These are phyloP conservation scores for Pachysandra terminalis DNA, from an alignment of 164 flowering plant genomes.

Conservation along the genomic window DNA sequence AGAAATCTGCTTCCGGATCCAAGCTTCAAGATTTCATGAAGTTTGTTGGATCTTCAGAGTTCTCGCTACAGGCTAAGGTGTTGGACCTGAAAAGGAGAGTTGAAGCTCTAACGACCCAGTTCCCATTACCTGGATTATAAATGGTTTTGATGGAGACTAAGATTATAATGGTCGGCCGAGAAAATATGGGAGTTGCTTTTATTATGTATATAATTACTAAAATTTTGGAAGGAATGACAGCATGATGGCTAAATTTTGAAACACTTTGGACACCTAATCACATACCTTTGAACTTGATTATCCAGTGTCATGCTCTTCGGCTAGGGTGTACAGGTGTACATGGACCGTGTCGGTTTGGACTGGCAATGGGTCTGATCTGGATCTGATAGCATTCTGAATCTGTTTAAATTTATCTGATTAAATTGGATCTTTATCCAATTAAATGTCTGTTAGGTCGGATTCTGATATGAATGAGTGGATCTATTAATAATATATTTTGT, in stretches of 20 bases:
- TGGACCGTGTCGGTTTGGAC: too few relatives aligned
- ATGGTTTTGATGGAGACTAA: background rate
- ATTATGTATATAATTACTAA: background rate
- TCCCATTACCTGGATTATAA: constrained; percentile 84
- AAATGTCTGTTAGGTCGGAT: too few relatives aligned
- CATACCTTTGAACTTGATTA: too few relatives aligned
- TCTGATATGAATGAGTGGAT: too few relatives aligned
- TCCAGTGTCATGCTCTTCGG: too few relatives aligned
- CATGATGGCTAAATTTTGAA: background rate
- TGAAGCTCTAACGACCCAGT: constrained; percentile 68
- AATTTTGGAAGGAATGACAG: background rate
- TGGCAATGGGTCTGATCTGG: too few relatives aligned
- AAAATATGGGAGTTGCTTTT: background rate
- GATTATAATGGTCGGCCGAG: background rate
- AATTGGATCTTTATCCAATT: too few relatives aligned
- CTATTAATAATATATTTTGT: too few relatives aligned
- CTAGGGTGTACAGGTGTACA: too few relatives aligned
- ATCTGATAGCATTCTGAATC: too few relatives aligned
- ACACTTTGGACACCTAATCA: background rate
- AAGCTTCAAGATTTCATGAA: constrained; percentile 89
- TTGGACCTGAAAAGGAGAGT: constrained; percentile 60
- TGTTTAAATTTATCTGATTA: too few relatives aligned
- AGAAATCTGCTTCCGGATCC: constrained; percentile 47
- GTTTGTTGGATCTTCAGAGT: constrained; percentile 52
- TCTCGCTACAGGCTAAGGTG: constrained; percentile 45